A percentile compares a stretch with the other conserved stretches of the same genome.
Evolutionary conservation across 2,329 filamentous ascomycete species (phyloP).

Genomic region (Pseudomassariella vexata): DNA sequence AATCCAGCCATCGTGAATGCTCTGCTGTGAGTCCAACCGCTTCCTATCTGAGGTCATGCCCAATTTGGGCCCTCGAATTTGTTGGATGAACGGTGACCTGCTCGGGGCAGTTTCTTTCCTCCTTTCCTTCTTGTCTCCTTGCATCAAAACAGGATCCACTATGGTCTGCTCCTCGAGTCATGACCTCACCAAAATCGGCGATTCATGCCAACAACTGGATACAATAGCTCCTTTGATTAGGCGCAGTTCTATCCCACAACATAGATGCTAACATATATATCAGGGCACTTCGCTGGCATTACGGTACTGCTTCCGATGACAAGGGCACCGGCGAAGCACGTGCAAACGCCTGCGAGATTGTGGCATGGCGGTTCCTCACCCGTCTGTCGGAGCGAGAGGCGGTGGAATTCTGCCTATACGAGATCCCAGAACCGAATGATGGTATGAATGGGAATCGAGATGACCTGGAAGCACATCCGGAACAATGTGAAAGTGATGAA

Average conservation of each 20-base stretch:
- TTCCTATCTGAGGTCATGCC: no score
- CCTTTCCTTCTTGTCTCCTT: no score
- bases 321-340: conserved; percentile 62
- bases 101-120: no score
- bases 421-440: conserved; percentile 49
- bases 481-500: conserved; percentile 41
- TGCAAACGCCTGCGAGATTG: conserved; percentile 72
- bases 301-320: conserved; percentile 55
- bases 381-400: conserved; percentile 67
- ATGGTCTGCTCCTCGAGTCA: no score
- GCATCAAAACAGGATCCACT: no score
- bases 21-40: conserved; percentile 55
- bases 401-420: conserved; percentile 68
- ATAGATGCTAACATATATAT: not conserved
- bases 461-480: conserved; percentile 14
- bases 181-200: no score
- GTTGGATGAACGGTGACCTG: no score
- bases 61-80: not conserved
- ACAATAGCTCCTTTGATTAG: no score
- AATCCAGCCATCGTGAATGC: conserved; percentile 69
- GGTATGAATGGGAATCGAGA: no score
- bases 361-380: conserved; percentile 72
- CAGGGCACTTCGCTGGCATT: conserved; percentile 73
- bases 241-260: no score
- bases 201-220: no score